These are phyloP conservation scores for Adansonia gregorii DNA, from an alignment of 441 rosid species.

Conservation along the genomic window DNA sequence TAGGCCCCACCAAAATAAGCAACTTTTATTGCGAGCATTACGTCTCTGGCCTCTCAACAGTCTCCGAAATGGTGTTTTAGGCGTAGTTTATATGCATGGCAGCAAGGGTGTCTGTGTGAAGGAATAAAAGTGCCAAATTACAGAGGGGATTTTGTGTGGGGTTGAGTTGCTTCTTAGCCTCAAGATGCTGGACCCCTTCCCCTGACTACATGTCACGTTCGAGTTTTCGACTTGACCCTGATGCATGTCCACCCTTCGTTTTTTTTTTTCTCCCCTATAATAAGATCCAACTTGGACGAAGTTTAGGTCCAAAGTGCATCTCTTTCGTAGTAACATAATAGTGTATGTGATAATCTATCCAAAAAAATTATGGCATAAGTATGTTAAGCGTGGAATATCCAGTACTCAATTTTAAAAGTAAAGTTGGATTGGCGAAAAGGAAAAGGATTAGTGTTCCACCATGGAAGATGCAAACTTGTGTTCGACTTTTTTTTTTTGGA, in stretches of 20 bases:
- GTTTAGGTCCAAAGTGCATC: too few species aligned
- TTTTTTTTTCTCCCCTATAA: background rate
- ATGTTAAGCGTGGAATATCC: too few species aligned
- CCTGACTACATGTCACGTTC: background rate
- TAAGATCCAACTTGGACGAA: too few species aligned
- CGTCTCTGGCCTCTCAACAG: background rate
- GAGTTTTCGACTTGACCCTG: conserved; percentile 19
- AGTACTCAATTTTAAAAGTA: too few species aligned
- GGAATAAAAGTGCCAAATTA: background rate
- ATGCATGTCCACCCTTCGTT: conserved; percentile 28
- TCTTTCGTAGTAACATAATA: too few species aligned
- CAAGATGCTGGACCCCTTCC: background rate
- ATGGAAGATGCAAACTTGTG: too few species aligned
- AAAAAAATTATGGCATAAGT: too few species aligned
- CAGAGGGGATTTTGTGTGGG: conserved; percentile 27
- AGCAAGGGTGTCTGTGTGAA: background rate
- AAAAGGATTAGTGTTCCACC: too few species aligned
- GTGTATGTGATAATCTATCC: too few species aligned
- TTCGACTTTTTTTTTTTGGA: too few species aligned
- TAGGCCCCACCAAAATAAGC: conserved; percentile 11
- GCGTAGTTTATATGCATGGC: background rate
- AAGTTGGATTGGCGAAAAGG: too few species aligned
- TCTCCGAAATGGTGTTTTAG: background rate
- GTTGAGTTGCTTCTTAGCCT: conserved; percentile 15
- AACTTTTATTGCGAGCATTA: background rate